These are phyloP conservation scores for Amauroascus verrucosus DNA, from an alignment of 2,329 filamentous ascomycete genomes.

Conservation along the genomic window DNA sequence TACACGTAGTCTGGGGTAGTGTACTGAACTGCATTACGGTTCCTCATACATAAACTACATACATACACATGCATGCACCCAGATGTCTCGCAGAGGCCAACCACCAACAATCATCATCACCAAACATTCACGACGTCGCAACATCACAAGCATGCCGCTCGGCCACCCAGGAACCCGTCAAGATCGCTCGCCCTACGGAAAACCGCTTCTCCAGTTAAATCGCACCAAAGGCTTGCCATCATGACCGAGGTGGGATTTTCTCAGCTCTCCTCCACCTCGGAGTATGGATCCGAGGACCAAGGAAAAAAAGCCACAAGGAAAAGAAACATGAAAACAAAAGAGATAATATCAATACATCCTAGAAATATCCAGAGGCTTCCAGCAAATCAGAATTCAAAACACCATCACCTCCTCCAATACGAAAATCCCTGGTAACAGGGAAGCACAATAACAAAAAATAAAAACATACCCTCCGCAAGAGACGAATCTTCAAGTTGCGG, in stretches of 20 bases:
- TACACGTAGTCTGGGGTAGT: background rate
- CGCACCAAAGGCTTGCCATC: background rate
- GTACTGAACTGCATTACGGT: too few relatives aligned
- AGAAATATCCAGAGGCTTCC: too few relatives aligned
- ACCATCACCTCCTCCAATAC: background rate
- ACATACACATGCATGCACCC: too few relatives aligned
- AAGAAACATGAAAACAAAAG: background rate
- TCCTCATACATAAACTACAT: too few relatives aligned
- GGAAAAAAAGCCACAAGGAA: background rate
- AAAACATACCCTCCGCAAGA: too few relatives aligned
- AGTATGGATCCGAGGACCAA: background rate
- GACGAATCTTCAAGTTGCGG: background rate
- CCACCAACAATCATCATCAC: too few relatives aligned
- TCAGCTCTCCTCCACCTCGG: background rate
- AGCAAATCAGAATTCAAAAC: slow-evolving; percentile 1
- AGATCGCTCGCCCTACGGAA: background rate
- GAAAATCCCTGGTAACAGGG: background rate
- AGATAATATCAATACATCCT: too few relatives aligned
- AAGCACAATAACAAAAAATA: background rate
- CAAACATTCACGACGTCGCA: too few relatives aligned
- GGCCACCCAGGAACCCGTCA: background rate
- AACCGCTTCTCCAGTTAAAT: background rate
- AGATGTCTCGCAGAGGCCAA: too few relatives aligned
- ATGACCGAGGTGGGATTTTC: background rate
- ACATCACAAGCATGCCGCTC: too few relatives aligned